Evolutionary conservation across 2,329 filamentous ascomycete genomes (phyloP), one percentile per base, ranked within the genome.

Genomic region (Beauveria sp.): DNA sequence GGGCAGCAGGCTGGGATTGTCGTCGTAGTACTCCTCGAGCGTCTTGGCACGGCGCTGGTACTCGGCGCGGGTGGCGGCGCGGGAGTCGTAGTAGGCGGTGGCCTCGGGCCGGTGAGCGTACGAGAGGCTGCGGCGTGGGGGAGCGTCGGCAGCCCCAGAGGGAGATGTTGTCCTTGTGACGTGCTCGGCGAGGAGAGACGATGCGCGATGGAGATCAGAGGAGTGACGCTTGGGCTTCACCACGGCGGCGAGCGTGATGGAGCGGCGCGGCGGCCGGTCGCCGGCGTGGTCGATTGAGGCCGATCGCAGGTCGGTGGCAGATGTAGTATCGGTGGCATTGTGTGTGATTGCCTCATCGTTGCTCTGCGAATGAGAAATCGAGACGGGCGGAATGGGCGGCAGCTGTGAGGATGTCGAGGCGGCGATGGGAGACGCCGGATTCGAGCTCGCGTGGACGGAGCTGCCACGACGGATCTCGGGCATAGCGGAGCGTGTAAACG

Each of bases 11-110:
- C 71, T 64, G 0, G 74, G 73, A 43, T 76, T 73, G 30, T 71
- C 71, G 5, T 74, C 70, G 65, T 76, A 76, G 66, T 76, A 76
- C 50, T 76, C 74, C 55, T 75, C 65, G 16, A 76, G 68, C 3
- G 71, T 75, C 52, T 68, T 69, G 14, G 66, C 74, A 24, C 74
- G 68, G 18, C 74, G 70, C 62, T 67, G 66, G 58, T 68, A 76
- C 66, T 76, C 74, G 34, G 64, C 60, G 20, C 66, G 67, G 3
- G 72, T 74, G 16, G 69, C 74, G 40, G 74, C 74, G 37, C 74
- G 69, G 5, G 74, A 76, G 64, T 76, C 74, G 67, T 76, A 76
- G 67, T 76, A 76, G 41, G 69, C 74, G 5, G 68, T 66, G n/a
- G 72, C 72, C 7, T 70, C 67, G 6, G 34, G 12, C 12, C 74